Conservation (phyloP, 2,329 filamentous ascomycete species). For the Diaporthe velutina region DNA sequence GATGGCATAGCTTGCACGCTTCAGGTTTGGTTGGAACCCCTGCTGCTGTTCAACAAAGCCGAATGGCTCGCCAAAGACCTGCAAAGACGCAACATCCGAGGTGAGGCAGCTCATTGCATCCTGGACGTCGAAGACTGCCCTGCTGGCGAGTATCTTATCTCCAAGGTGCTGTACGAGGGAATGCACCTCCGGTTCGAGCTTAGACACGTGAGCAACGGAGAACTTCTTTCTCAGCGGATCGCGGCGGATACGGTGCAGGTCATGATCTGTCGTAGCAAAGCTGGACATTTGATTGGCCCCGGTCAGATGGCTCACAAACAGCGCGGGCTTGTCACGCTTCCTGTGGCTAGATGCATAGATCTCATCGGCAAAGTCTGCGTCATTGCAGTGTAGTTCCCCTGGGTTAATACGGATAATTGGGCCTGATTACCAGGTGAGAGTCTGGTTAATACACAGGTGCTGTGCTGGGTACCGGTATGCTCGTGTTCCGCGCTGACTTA, state of each 20-base stretch:
- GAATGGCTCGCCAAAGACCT: constrained; percentile 19
- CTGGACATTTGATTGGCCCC: neutral
- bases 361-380: constrained; percentile 9
- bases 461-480: neutral
- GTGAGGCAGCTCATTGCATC: constrained; percentile 26
- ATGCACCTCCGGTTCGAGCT: neutral
- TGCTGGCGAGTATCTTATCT: constrained; percentile 26
- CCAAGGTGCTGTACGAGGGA: constrained; percentile 36
- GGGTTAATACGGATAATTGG: constrained; percentile 17
- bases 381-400: constrained; percentile 10
- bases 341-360: neutral
- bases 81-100: neutral
- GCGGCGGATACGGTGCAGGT: constrained; percentile 14
- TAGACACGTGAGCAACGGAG: neutral
- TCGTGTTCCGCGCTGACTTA: constrained; percentile 22
- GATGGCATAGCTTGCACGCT: constrained; percentile 28
- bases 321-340: neutral
- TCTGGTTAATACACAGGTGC: neutral
- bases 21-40: constrained; percentile 16
- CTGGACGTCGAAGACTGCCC: constrained; percentile 22
- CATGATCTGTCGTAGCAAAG: constrained; percentile 14
- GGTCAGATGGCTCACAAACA: constrained; percentile 23
- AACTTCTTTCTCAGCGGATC: neutral
- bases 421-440: neutral
- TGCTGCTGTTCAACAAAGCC: constrained; percentile 43